A percentile compares a stretch with the other conserved stretches of the same genome.
These are phyloP conservation scores for Hygrophoropsis aurantiaca DNA, from an alignment of 768 basidiomycete genomes.

Conservation along the genomic window DNA sequence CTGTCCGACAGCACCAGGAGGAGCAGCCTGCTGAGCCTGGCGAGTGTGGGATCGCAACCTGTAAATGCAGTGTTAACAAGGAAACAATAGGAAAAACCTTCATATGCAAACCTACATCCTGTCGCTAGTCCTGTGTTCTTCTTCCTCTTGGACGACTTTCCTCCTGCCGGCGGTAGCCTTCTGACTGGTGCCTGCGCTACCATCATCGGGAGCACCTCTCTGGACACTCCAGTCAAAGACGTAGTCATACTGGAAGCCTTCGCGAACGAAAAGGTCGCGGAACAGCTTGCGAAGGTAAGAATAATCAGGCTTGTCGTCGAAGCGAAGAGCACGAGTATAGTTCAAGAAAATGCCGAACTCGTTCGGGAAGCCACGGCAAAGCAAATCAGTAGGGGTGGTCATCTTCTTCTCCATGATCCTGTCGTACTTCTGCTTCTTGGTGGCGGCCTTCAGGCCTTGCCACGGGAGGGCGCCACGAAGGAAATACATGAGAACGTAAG, in stretches of 20 bases:
- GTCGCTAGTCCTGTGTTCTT: constrained; percentile 79
- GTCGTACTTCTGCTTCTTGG: constrained; percentile 99
- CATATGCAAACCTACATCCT: constrained; percentile 63
- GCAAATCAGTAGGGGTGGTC: constrained; percentile 94
- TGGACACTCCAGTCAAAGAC: constrained; percentile 99
- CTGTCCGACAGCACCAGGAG: constrained; percentile 49
- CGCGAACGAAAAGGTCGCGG: constrained; percentile 95
- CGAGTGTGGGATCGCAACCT: constrained; percentile 88
- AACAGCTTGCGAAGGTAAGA: constrained; percentile 99
- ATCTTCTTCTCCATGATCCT: constrained; percentile 99
- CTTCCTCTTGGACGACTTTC: constrained; percentile 84
- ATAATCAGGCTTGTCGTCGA: constrained; percentile 99
- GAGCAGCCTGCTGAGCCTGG: constrained; percentile 65
- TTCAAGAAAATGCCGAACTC: constrained; percentile 99
- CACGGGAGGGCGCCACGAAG: constrained; percentile 96
- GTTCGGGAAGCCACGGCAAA: constrained; percentile 99
- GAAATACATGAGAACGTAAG: constrained; percentile 99
- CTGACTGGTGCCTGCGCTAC: constrained; percentile 55
- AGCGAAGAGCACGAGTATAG: constrained; percentile 97
- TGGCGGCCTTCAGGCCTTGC: constrained; percentile 99
- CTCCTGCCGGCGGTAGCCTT: constrained; percentile 64
- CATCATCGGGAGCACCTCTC: constrained; percentile 68
- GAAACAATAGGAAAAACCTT: constrained; percentile 13
- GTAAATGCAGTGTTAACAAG: constrained; percentile 13
- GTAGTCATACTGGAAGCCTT: constrained; percentile 99